These are phyloP conservation scores for Globisporangium okanoganense DNA, from an alignment of 352 stramenopile genomes.

Conservation along the genomic window DNA sequence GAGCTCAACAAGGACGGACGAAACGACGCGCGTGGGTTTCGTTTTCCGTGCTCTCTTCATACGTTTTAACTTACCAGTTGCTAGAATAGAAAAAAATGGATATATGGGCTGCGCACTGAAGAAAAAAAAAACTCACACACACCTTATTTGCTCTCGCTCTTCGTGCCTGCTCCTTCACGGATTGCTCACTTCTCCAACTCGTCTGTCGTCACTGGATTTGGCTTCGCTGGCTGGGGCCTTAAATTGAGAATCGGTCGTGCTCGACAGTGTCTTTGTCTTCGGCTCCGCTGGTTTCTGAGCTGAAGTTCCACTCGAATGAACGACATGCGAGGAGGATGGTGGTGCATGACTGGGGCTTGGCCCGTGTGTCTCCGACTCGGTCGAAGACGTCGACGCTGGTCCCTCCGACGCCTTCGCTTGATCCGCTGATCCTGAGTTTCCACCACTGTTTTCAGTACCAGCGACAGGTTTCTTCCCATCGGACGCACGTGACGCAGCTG, in stretches of 20 bases:
- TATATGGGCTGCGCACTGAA: too few species aligned
- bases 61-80: too few species aligned
- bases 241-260: neutral
- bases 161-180: too few species aligned
- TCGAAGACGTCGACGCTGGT: neutral
- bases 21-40: too few species aligned
- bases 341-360: neutral
- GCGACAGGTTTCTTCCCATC: neutral
- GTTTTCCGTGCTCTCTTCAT: too few species aligned
- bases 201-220: neutral
- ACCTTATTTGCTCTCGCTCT: too few species aligned
- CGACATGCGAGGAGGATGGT: neutral
- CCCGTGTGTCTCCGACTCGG: neutral
- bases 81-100: too few species aligned
- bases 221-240: neutral
- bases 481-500: neutral
- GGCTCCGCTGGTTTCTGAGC: neutral
- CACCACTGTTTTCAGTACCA: neutral
- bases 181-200: too few species aligned
- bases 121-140: too few species aligned
- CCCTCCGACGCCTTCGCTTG: neutral
- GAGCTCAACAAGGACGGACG: too few species aligned
- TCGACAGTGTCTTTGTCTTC: neutral
- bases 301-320: neutral
- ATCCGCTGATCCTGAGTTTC: neutral